Percentiles rank a stretch among this genome's conserved stretches.
Conservation (phyloP, 306 rosid species). For the Coriaria nepalensis region DNA sequence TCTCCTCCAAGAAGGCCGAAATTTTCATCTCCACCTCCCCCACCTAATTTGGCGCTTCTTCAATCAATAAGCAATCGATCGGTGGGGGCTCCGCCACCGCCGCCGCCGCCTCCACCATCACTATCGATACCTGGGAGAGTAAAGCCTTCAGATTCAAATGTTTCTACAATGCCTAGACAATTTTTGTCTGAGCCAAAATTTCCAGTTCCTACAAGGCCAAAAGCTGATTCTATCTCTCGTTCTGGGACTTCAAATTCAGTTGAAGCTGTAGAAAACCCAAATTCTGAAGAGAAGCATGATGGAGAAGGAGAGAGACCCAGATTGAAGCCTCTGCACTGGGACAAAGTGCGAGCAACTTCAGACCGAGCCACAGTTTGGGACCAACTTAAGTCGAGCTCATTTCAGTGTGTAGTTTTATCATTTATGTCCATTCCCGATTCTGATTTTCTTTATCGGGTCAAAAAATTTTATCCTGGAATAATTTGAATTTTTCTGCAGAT, state of each 20-base stretch:
- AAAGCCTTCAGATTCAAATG: conserved; percentile 18
- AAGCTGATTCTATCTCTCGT: conserved; percentile 18
- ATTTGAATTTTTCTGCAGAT: conserved; percentile 25
- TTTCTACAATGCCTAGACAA: conserved; percentile 15
- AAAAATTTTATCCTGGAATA: conserved; percentile 1
- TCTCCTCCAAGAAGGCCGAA: conserved; percentile 36
- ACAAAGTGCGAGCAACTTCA: conserved; percentile 91
- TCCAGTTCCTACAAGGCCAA: conserved; percentile 14
- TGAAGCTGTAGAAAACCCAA: conserved; percentile 12
- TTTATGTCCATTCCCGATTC: neutral
- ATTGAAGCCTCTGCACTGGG: conserved; percentile 91
- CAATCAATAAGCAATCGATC: conserved; percentile 31
- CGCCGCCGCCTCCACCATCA: conserved; percentile 20
- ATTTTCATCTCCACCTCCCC: conserved; percentile 56
- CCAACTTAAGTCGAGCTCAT: conserved; percentile 90
- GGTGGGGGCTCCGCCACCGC: conserved; percentile 6
- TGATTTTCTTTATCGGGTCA: neutral
- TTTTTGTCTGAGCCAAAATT: conserved; percentile 21
- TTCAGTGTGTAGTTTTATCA: conserved; percentile 53
- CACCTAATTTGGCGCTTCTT: conserved; percentile 39
- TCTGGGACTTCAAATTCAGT: conserved; percentile 20
- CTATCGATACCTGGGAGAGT: conserved; percentile 13
- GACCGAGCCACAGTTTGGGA: conserved; percentile 97
- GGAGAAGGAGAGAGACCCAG: conserved; percentile 63
- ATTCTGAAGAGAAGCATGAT: conserved; percentile 42